A percentile compares a stretch with the other conserved stretches of the same genome.
phyloP scores from a whole-genome alignment of 139 green algal genomes.

The Pleodorina starrii region DNA sequence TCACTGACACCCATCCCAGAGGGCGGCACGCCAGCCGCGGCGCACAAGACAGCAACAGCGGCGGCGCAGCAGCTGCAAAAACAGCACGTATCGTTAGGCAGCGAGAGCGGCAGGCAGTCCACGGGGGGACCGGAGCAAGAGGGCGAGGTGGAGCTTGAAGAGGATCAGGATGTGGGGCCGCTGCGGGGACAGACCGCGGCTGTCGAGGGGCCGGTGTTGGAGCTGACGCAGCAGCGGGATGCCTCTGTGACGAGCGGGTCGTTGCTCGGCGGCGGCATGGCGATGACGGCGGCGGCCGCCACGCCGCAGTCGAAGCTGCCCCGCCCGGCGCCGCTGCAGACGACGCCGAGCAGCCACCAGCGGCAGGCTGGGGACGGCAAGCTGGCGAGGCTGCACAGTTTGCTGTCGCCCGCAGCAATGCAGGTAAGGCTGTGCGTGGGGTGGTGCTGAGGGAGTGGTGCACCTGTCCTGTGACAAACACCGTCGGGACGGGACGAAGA shows the following conservation, averaged over 20 bases:
- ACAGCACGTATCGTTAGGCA: no score
- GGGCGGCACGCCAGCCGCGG: not conserved
- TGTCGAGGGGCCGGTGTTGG: not conserved
- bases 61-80: no score
- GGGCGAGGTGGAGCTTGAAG: not conserved
- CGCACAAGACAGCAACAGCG: not conserved
- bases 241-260: not conserved
- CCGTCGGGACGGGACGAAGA: no score
- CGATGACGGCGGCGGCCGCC: not conserved
- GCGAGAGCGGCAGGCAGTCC: not conserved
- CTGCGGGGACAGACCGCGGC: not conserved
- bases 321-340: not conserved
- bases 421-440: conserved; percentile 25
- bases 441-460: no score
- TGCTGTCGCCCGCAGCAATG: conserved; percentile 41
- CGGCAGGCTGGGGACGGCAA: not conserved
- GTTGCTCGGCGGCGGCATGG: not conserved
- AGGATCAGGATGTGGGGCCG: conserved; percentile 3
- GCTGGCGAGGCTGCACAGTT: conserved; percentile 27
- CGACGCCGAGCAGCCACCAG: conserved; percentile 14
- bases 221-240: not conserved
- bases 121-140: not conserved
- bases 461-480: not conserved
- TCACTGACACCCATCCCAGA: conserved; percentile 9
- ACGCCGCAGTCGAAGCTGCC: conserved; percentile 16